Percentiles rank a stretch among this genome's conserved stretches.
Conservation (phyloP, 345 rosid species). For the Raphanus sativus region DNA sequence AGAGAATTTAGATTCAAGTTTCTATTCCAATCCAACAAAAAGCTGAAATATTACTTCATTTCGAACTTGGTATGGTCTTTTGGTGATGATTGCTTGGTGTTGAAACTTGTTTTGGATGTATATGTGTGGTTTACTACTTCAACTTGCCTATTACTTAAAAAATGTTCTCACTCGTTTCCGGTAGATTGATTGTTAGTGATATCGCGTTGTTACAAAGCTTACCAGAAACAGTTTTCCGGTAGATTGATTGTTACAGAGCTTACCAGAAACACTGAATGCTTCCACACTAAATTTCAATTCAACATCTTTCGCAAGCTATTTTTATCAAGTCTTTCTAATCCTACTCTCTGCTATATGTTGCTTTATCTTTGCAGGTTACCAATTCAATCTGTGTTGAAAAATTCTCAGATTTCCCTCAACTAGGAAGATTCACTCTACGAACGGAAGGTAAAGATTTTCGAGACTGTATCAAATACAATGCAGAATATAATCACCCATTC, state of each 20-base stretch:
- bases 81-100: background rate
- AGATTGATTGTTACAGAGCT: background rate
- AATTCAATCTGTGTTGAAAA: conserved; percentile 80
- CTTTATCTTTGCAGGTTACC: conserved; percentile 50
- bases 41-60: background rate
- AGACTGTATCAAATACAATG: background rate
- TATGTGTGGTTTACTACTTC: background rate
- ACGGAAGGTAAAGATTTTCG: conserved; percentile 65
- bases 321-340: background rate
- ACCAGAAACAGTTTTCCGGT: too few relatives aligned
- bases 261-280: background rate
- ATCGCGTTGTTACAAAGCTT: too few relatives aligned
- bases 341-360: background rate
- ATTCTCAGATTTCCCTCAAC: conserved; percentile 82
- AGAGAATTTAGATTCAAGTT: background rate
- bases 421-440: conserved; percentile 96
- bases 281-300: background rate
- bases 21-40: background rate
- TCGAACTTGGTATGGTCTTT: background rate
- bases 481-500: background rate
- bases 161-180: background rate
- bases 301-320: background rate
- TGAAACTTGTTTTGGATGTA: background rate
- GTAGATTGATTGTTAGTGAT: background rate
- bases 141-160: background rate